Base-by-base conservation (phyloP, 179 eudicot species). In the Dionaea muscipula region DNA sequence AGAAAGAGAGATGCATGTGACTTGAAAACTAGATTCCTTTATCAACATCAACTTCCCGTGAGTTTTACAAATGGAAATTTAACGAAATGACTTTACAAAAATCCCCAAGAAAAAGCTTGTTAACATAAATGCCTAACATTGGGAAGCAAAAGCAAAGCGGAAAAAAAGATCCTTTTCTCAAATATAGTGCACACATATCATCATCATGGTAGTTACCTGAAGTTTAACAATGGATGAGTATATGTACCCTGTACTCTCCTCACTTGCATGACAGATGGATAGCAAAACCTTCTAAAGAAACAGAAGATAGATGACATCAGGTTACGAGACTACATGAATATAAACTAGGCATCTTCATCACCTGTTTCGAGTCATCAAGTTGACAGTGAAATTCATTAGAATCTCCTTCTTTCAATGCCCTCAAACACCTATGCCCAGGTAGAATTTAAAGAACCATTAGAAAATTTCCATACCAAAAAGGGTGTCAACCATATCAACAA, bases 361-460 rank as follows among this genome's bases (percentile, higher is more conserved):
- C 98, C 95, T 91, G 91, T 72, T 91, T 91, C 56, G 95, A 77
- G 56, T 75, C 73, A 53, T 65, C 78, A 56, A 87, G 28, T 55
- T 70, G 76, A 47, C 68, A 54, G 53, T 72, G 61, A 68, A 80
- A 91, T 56, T 91, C 95, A 70, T 57, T 53, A 46, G 51, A 60
- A 67, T 84, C 88, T 48, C 95, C 98, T 74, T 83, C 95, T 63
- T 78, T 77, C 71, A 91, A 71, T 56, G 95, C 91, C 75, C 86
- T 78, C 67, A 91, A 80, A 73, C 94, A 87, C 72, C 98, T 91
- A 50, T 25, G 21, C 19, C 33, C 24, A 26, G 3, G 12, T 3
- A 49, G 33, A 13, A 49, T 25, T 4, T 14, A 49, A 26, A 25
- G 18, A 24, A 26, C 33, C 15, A n/a, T 24, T 26, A 49, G 9